A percentile compares a stretch with the other conserved stretches of the same genome.
These are phyloP conservation scores for Starmerella gropengiesseri DNA, from an alignment of 805 yeast species.

Conservation along the genomic window DNA sequence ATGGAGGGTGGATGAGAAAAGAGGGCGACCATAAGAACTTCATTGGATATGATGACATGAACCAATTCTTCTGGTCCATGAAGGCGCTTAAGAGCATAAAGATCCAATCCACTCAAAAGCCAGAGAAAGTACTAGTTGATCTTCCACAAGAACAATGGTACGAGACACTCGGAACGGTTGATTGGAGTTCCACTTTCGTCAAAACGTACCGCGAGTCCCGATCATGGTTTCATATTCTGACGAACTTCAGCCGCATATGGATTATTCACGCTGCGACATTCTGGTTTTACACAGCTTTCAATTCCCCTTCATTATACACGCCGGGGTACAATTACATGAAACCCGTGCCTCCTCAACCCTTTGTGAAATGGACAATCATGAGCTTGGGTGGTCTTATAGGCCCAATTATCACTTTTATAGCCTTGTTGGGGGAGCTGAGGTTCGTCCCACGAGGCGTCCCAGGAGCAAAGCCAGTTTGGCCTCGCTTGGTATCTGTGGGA, in stretches of 20 bases:
- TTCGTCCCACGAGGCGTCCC: conserved; percentile 67
- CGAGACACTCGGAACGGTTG: conserved; percentile 39
- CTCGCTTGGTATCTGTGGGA: conserved; percentile 37
- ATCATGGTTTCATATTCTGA: conserved; percentile 63
- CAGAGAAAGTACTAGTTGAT: no score
- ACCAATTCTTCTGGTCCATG: conserved; percentile 76
- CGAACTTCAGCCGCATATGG: conserved; percentile 73
- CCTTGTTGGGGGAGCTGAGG: conserved; percentile 45
- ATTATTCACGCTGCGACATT: conserved; percentile 61
- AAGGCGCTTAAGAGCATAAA: conserved; percentile 53
- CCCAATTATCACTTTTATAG: conserved; percentile 43
- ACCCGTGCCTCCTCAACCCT: conserved; percentile 41
- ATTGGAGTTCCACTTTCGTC: conserved; percentile 57
- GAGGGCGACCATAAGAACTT: conserved; percentile 57
- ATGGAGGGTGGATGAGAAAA: conserved; percentile 37
- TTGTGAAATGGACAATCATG: conserved; percentile 45
- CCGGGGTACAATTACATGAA: conserved; percentile 39
- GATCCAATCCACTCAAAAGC: no score
- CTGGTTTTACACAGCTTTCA: conserved; percentile 66
- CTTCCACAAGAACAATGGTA: conserved; percentile 48
- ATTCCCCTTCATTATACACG: conserved; percentile 60
- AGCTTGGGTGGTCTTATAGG: conserved; percentile 60
- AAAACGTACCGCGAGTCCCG: conserved; percentile 69
- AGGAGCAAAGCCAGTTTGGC: conserved; percentile 51
- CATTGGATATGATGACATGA: conserved; percentile 84